Percentiles rank a stretch among this genome's conserved stretches.
Evolutionary conservation across 176 grass and related monocot species (phyloP).

Genomic region (Triticum monococcum): DNA sequence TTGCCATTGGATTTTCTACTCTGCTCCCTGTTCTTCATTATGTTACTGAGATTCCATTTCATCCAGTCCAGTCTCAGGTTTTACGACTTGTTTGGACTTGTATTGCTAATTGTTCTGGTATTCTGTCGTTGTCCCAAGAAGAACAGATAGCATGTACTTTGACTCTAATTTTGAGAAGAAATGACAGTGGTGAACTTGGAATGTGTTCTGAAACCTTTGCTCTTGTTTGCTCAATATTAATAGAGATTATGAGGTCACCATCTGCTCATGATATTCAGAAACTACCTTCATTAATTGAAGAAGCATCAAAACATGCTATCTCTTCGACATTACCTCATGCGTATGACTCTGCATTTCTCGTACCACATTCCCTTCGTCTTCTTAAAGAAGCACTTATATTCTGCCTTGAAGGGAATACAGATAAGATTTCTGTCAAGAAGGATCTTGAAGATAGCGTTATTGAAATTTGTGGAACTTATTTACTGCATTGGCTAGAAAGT

Average conservation of each 20-base stretch:
- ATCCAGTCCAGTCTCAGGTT: slow-evolving; percentile 75
- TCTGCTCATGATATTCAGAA: slow-evolving; percentile 59
- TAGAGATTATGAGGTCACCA: slow-evolving; percentile 72
- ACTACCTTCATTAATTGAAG: slow-evolving; percentile 58
- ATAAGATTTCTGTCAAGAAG: slow-evolving; percentile 37
- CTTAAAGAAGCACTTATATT: slow-evolving; percentile 73
- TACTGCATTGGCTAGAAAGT: slow-evolving; percentile 71
- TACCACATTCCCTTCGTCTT: slow-evolving; percentile 70
- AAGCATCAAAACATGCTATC: slow-evolving; percentile 72
- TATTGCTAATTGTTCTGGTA: slow-evolving; percentile 65
- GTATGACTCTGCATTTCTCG: slow-evolving; percentile 33
- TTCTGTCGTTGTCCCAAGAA: slow-evolving; percentile 67
- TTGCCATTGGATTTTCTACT: slow-evolving; percentile 74
- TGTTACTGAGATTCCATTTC: slow-evolving; percentile 86
- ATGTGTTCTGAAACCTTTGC: slow-evolving; percentile 69
- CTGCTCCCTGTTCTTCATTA: slow-evolving; percentile 80
- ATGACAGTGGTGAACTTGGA: slow-evolving; percentile 47
- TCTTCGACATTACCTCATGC: slow-evolving; percentile 49
- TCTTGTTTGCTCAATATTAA: slow-evolving; percentile 65
- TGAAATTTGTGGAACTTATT: slow-evolving; percentile 63
- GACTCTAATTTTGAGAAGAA: slow-evolving; percentile 65
- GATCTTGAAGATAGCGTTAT: slow-evolving; percentile 67
- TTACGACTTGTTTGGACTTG: slow-evolving; percentile 67
- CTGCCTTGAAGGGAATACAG: slow-evolving; percentile 48
- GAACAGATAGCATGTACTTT: slow-evolving; percentile 70